Base-by-base conservation (phyloP, 805 yeast species). In the Nakazawaea laoshanensis region DNA sequence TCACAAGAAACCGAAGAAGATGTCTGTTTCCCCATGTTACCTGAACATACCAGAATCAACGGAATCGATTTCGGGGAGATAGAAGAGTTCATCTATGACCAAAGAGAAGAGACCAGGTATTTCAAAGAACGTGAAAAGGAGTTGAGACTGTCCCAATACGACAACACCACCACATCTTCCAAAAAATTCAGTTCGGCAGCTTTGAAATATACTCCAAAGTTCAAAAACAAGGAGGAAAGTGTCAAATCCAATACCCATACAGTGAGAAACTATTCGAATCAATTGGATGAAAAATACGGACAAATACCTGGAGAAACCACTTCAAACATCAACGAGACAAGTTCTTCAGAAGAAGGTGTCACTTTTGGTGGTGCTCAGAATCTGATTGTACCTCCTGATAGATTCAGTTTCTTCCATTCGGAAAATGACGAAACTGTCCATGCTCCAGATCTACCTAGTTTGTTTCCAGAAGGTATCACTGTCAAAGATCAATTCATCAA, bases 1-100 rank as follows among this genome's bases (percentile, higher is more conserved):
- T 77, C 88, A 4, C 94, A 84, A 45, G 96, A 87, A 50, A 86
- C 95, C 0, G 97, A 89, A 49, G 96, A 86, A 51, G 97, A 89
- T 68, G 98, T 89, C 28, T 89, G 97, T 64, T 88, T 88, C 57
- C 97, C 97, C 2, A 80, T 86, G 85, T 61, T 75, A 31, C 77
- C 83, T 4, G 80, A 79, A 39, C 37, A 38, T 25, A 35, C 33
- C 7, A 27, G 38, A 33, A 61, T 72, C 27, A 77, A 76, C 39
- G 96, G 95, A 12, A 84, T 92, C 44, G 95, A 89, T 55, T 86
- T 89, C 48, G 86, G 77, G 48, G 96, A 87, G 48, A 70, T 89
- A 43, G 95, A 85, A 38, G 92, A 82, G 44, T 85, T 81, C 49
- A 75, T 81, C 27, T 63, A 64, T 33, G 80, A 73, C 35, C 77